phyloP scores from a whole-genome alignment of 495 filamentous ascomycete genomes.

The Terfezia boudieri region DNA sequence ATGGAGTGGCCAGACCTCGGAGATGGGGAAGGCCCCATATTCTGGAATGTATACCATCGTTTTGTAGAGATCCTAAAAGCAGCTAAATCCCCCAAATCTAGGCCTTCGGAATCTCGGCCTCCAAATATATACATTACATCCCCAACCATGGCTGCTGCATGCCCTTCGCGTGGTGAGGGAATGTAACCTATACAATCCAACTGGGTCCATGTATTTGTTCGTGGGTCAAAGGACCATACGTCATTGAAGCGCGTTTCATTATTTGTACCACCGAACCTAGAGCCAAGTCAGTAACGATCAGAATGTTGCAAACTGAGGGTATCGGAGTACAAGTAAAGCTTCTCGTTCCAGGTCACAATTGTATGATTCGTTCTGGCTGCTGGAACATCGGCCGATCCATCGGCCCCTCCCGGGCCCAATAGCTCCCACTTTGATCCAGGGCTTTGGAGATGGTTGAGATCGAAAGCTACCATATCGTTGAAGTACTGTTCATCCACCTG shows the following conservation, averaged over 20 bases:
- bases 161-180: constrained; percentile 76
- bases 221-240: constrained; percentile 86
- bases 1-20: constrained; percentile 90
- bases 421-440: constrained; percentile 84
- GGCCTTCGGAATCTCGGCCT: constrained; percentile 79
- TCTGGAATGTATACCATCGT: constrained; percentile 98
- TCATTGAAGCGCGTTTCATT: constrained; percentile 94
- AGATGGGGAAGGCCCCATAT: constrained; percentile 93
- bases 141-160: constrained; percentile 75
- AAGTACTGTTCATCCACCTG: constrained; percentile 96
- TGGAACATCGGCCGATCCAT: constrained; percentile 50
- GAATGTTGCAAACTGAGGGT: background rate
- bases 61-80: constrained; percentile 81
- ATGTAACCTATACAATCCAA: constrained; percentile 96
- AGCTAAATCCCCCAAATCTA: constrained; percentile 79
- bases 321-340: constrained; percentile 58
- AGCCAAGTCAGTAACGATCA: constrained; percentile 11
- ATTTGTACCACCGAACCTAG: constrained; percentile 88
- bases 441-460: constrained; percentile 78
- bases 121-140: constrained; percentile 99
- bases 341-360: constrained; percentile 77
- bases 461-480: constrained; percentile 93
- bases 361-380: constrained; percentile 89
- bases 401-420: constrained; percentile 53
- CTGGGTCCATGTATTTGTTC: constrained; percentile 57